These are phyloP conservation scores for Selaginella tamariscina DNA, from an alignment of 75 land plant species.

Conservation along the genomic window DNA sequence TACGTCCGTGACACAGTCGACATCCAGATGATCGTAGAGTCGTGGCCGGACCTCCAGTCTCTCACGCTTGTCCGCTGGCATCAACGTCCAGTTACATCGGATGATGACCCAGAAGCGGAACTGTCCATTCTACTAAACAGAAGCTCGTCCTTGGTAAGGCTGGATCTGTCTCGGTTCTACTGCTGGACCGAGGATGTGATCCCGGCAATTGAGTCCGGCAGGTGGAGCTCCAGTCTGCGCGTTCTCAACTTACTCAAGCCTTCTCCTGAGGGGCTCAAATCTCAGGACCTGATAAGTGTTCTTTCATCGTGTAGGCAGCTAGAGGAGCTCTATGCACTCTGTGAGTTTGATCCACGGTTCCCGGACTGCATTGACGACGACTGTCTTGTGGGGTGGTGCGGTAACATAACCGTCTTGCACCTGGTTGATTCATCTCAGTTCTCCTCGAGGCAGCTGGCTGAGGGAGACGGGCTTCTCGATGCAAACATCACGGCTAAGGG, in stretches of 20 bases:
- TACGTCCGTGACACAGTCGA: slow-evolving; percentile 43
- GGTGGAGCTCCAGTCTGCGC: slow-evolving; percentile 18
- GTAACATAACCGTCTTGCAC: slow-evolving; percentile 43
- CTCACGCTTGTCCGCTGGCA: slow-evolving; percentile 69
- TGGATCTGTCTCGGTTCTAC: slow-evolving; percentile 58
- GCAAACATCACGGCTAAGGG: slow-evolving; percentile 34
- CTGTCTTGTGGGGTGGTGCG: slow-evolving; percentile 37
- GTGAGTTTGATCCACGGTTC: slow-evolving; percentile 53
- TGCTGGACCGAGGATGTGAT: slow-evolving; percentile 88
- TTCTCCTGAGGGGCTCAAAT: slow-evolving; percentile 54
- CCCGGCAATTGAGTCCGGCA: slow-evolving; percentile 33
- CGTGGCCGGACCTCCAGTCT: slow-evolving; percentile 36
- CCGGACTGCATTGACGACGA: slow-evolving; percentile 53
- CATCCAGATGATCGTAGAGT: slow-evolving; percentile 31
- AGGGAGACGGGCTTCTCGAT: slow-evolving; percentile 31
- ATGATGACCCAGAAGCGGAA: slow-evolving; percentile 16
- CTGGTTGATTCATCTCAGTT: slow-evolving; percentile 40
- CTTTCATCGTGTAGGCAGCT: slow-evolving; percentile 44
- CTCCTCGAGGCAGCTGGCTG: slow-evolving; percentile 19
- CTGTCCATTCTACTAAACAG: slow-evolving; percentile 22
- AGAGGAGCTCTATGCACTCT: slow-evolving; percentile 32
- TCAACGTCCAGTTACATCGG: slow-evolving; percentile 21
- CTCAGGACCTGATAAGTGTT: slow-evolving; percentile 41
- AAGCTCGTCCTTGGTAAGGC: slow-evolving; percentile 19
- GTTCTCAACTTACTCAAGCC: slow-evolving; percentile 43